A percentile compares a stretch with the other conserved stretches of the same genome.
Evolutionary conservation across 306 rosid species (phyloP).

Genomic region (Lathyrus oleraceus): DNA sequence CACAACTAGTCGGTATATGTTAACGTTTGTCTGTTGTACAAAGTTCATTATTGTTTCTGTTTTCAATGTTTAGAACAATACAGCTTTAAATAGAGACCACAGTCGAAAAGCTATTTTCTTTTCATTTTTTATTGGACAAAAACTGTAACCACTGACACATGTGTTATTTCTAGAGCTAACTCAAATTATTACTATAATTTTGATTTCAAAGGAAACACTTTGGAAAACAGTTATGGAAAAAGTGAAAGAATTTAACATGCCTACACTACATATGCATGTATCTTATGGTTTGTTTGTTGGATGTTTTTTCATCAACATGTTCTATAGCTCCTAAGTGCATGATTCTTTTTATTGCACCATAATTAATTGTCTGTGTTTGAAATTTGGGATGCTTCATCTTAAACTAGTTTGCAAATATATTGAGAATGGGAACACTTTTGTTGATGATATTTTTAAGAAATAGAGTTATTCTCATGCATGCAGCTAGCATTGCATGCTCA

Average conservation of each 20-base stretch:
- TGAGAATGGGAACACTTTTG: background rate
- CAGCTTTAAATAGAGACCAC: constrained; percentile 19
- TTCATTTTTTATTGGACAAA: constrained; percentile 6
- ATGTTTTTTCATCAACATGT: background rate
- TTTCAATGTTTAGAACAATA: background rate
- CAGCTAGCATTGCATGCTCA: constrained; percentile 41
- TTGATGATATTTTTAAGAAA: background rate
- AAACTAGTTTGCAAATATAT: no score
- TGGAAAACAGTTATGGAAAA: constrained; percentile 11
- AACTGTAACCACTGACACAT: constrained; percentile 25
- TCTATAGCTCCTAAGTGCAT: background rate
- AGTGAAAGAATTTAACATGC: background rate
- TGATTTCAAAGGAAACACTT: constrained; percentile 3
- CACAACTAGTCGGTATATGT: background rate
- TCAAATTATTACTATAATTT: background rate
- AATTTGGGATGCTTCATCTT: no score
- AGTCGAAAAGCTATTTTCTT: background rate
- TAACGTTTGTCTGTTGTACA: constrained; percentile 5
- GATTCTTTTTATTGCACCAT: background rate
- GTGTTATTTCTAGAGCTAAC: constrained; percentile 27
- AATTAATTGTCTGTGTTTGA: no score
- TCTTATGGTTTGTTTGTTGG: constrained; percentile 7
- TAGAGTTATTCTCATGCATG: constrained; percentile 29
- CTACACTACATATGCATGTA: constrained; percentile 5
- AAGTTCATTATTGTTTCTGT: background rate